Percentiles rank a stretch among this genome's conserved stretches.
Conservation (phyloP, 768 basidiomycete genomes). For the Cystobasidium onofrii region DNA sequence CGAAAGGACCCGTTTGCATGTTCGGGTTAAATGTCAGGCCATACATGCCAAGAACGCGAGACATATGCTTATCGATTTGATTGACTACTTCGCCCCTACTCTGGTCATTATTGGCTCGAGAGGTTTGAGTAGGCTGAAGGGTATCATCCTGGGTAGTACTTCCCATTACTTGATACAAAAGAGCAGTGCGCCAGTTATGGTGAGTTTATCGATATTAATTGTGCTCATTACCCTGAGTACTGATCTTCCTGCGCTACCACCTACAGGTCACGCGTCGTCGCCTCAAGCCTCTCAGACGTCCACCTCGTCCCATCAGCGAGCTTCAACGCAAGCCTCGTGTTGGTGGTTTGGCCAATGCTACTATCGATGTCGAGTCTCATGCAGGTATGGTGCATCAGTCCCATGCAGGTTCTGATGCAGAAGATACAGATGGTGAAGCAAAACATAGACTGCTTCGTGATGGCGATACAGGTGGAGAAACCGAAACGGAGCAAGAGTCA, state of each 20-base stretch:
- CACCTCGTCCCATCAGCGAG: background rate
- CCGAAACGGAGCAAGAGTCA: background rate
- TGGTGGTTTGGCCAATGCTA: slow-evolving; percentile 4
- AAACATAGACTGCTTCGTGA: background rate
- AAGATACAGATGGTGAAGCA: background rate
- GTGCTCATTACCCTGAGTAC: background rate
- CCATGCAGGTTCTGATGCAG: background rate
- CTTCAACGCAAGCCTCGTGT: slow-evolving; percentile 27
- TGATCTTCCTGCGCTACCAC: background rate
- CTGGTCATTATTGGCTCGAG: slow-evolving; percentile 42
- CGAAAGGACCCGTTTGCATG: slow-evolving; percentile 80
- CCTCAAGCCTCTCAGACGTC: slow-evolving; percentile 12
- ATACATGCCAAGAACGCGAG: slow-evolving; percentile 39
- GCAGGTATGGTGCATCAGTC: background rate
- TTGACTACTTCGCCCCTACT: slow-evolving; percentile 43
- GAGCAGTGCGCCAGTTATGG: slow-evolving; percentile 27
- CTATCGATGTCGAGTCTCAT: slow-evolving; percentile 22
- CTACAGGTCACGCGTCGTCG: slow-evolving; percentile 16
- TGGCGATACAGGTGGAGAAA: background rate
- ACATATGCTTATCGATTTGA: slow-evolving; percentile 43
- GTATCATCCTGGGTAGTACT: slow-evolving; percentile 30
- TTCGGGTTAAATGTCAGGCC: slow-evolving; percentile 81
- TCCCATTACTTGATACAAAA: slow-evolving; percentile 28
- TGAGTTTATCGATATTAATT: background rate
- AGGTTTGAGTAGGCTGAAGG: slow-evolving; percentile 40